Percentiles rank a stretch among this genome's conserved stretches.
phyloP scores from a whole-genome alignment of 177 flowering plant genomes.

The Vitis hybrid region DNA sequence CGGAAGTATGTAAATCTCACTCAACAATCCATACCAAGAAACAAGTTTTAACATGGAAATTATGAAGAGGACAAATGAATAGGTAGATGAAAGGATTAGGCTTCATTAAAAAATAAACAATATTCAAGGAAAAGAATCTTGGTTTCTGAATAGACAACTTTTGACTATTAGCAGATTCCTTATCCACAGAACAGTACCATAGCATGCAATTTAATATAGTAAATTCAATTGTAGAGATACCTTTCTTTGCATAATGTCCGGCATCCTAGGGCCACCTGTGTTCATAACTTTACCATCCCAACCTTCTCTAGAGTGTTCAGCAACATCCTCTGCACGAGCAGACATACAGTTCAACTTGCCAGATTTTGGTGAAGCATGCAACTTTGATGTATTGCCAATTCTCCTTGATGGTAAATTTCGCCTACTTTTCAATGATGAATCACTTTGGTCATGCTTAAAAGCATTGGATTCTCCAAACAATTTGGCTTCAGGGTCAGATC shows the following conservation, averaged over 20 bases:
- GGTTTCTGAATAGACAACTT: no score
- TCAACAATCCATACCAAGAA: no score
- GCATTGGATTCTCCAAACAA: slow-evolving; percentile 32
- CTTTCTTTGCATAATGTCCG: slow-evolving; percentile 79
- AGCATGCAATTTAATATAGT: slow-evolving; percentile 5
- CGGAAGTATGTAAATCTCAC: no score
- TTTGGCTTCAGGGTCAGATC: slow-evolving; percentile 51
- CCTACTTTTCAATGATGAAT: slow-evolving; percentile 46
- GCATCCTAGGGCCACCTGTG: slow-evolving; percentile 53
- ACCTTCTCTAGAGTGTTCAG: slow-evolving; percentile 56
- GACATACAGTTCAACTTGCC: slow-evolving; percentile 42
- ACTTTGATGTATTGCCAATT: slow-evolving; percentile 47
- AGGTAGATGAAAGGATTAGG: no score
- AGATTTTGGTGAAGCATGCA: slow-evolving; percentile 54
- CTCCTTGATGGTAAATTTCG: slow-evolving; percentile 53
- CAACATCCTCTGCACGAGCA: slow-evolving; percentile 42
- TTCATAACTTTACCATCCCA: slow-evolving; percentile 56
- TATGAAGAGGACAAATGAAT: no score
- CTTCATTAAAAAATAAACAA: no score
- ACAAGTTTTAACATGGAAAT: no score
- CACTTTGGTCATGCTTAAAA: slow-evolving; percentile 52
- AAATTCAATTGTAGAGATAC: slow-evolving; percentile 34
- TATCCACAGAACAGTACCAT: not conserved
- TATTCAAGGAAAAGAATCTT: no score
- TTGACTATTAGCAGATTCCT: no score